Base-by-base conservation (phyloP, 2,329 filamentous ascomycete genomes). In the Diaporthe australafricana region DNA sequence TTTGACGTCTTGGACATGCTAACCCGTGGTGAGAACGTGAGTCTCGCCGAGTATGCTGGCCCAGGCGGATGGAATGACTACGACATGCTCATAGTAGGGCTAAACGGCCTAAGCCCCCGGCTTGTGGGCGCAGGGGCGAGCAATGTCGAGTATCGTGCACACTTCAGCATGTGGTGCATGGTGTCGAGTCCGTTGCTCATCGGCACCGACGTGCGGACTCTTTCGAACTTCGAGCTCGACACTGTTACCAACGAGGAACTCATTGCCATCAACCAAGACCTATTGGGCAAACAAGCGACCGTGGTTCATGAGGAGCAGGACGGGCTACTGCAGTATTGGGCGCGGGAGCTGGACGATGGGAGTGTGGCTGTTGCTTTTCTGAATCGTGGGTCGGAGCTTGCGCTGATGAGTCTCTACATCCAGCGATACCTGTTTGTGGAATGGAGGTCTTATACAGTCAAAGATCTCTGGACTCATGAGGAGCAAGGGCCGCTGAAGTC, bases 1-100 rank as follows among this genome's bases (percentile, higher is more conserved):
- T 85, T 87, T 68, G 79, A 82, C 68, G 84, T 83, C 6, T 73
- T 87, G 52, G 83, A 85, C 57, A 71, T 81, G 20, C 72, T 71
- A 69, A 72, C 45, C 32, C 45, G 50, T 62, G 69, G 50, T 25
- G 71, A 55, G 68, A 62, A 72, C 25, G 25, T 52, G 42, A 68
- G 52, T 14, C 45, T 72, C 8, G 63, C 53, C 62, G 16, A 50
- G 35, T 68, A 68, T 32, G 40, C 70, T 2, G 62, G 63, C 1
- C 63, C 70, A 11, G 70, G 70, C 32, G 70, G 70, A 8, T 72
- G 70, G 70, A 72, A 72, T 16, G 70, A 72, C 63, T 72, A 60
- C n/a, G 70, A 72, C 32, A 72, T 72, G 70, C 70, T 72, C 3
- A 53, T 72, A 0, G 63, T 72, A n/a, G 70, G 70, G 5, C 70